A percentile compares a stretch with the other conserved stretches of the same genome.
These are phyloP conservation scores for Cordyceps javanica DNA, from an alignment of 2,329 filamentous ascomycete species.

Conservation along the genomic window DNA sequence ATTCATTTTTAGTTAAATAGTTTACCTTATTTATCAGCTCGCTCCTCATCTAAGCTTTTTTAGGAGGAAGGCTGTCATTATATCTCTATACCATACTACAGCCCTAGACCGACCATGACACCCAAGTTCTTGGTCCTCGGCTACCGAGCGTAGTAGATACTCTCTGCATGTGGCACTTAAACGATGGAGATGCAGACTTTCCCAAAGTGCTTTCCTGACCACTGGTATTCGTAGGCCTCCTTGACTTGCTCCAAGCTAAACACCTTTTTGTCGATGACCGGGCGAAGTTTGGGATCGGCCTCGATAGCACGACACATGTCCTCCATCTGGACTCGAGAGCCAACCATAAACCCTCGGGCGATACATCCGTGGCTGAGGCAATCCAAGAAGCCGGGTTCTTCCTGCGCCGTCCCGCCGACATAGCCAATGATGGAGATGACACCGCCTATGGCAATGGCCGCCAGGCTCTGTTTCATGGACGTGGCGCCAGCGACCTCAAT, in stretches of 20 bases:
- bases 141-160: too few species aligned
- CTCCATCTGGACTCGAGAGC: conserved; percentile 41
- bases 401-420: conserved; percentile 23
- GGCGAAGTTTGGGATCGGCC: conserved; percentile 33
- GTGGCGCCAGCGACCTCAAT: conserved; percentile 41
- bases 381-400: conserved; percentile 27
- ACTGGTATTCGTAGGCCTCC: conserved; percentile 26
- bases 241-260: conserved; percentile 33
- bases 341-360: conserved; percentile 40
- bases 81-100: too few species aligned
- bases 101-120: too few species aligned
- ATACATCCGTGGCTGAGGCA: conserved; percentile 30
- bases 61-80: too few species aligned
- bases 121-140: too few species aligned
- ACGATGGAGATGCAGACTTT: conserved; percentile 26
- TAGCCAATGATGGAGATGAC: conserved; percentile 37
- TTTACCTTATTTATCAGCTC: too few species aligned
- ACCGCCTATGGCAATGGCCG: conserved; percentile 39
- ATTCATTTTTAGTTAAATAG: too few species aligned
- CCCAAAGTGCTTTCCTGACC: conserved; percentile 22
- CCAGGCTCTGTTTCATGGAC: conserved; percentile 39
- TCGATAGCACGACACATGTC: conserved; percentile 46
- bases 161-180: too few species aligned
- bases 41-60: too few species aligned
- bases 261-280: conserved; percentile 39